Percentiles rank a stretch among this genome's conserved stretches.
These are phyloP conservation scores for Plasmopara viticola DNA, from an alignment of 352 stramenopile species.

Conservation along the genomic window DNA sequence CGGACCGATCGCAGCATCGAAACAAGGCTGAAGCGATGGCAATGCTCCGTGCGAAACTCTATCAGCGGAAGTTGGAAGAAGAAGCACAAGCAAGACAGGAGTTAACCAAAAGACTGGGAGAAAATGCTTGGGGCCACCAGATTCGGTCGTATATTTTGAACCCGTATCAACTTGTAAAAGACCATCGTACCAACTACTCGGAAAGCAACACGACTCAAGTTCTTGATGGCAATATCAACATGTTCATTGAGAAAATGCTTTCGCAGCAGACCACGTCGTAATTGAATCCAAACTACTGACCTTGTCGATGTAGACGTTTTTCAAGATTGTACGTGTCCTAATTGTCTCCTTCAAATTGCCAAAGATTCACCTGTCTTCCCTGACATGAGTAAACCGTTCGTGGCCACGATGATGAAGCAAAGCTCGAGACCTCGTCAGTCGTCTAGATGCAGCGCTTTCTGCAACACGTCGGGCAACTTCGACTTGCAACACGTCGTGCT, in stretches of 20 bases:
- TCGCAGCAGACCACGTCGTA: constrained; percentile 24
- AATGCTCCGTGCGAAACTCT: constrained; percentile 66
- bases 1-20: constrained; percentile 90
- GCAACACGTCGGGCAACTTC: constrained; percentile 68
- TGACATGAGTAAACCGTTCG: constrained; percentile 24
- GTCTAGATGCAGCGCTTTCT: constrained; percentile 27
- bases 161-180: constrained; percentile 98
- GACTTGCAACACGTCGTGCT: constrained; percentile 63
- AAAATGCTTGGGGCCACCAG: constrained; percentile 80
- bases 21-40: constrained; percentile 93
- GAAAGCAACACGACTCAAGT: constrained; percentile 82
- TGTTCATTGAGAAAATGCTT: constrained; percentile 75
- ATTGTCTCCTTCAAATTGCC: background rate
- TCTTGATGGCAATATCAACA: constrained; percentile 87
- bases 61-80: constrained; percentile 60
- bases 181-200: constrained; percentile 90
- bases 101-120: constrained; percentile 58
- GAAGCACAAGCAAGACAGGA: constrained; percentile 38
- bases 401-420: constrained; percentile 14
- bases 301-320: background rate
- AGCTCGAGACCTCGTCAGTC: constrained; percentile 12
- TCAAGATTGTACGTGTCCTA: background rate
- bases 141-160: constrained; percentile 97
- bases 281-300: too few relatives aligned
- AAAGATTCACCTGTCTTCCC: constrained; percentile 14